These are phyloP conservation scores for Polyporus arcularius DNA, from an alignment of 768 basidiomycete genomes.

Conservation along the genomic window DNA sequence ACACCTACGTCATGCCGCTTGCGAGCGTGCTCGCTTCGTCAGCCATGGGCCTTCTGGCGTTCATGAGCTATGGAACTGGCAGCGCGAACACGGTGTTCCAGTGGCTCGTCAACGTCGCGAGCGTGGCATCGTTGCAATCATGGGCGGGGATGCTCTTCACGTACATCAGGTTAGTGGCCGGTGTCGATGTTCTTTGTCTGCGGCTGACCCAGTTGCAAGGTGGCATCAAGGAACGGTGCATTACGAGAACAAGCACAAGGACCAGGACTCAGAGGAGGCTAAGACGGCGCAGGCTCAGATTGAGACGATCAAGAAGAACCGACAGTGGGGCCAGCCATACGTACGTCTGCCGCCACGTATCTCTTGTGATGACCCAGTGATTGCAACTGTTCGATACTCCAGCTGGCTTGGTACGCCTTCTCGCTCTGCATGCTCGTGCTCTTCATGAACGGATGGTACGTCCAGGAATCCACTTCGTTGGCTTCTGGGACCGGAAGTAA, in stretches of 20 bases:
- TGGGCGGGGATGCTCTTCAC: constrained; percentile 29
- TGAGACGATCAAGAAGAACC: constrained; percentile 23
- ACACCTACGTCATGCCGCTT: constrained; percentile 20
- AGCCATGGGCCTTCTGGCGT: constrained; percentile 22
- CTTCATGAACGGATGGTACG: constrained; percentile 30
- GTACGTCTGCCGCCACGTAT: constrained; percentile 11
- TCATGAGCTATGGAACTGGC: constrained; percentile 9
- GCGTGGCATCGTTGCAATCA: constrained; percentile 27
- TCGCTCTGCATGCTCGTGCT: constrained; percentile 25
- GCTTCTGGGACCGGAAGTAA: too few relatives aligned
- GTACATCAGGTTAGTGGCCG: constrained; percentile 23
- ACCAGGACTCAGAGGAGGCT: not conserved
- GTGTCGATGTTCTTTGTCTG: not conserved
- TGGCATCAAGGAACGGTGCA: constrained; percentile 29
- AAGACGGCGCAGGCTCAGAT: constrained; percentile 16
- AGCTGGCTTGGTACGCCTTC: constrained; percentile 32
- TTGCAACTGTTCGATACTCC: not conserved
- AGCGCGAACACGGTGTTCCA: constrained; percentile 18
- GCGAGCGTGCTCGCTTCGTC: constrained; percentile 21
- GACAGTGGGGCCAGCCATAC: constrained; percentile 29
- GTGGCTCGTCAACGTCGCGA: constrained; percentile 24
- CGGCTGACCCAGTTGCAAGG: not conserved
- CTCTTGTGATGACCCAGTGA: too few relatives aligned
- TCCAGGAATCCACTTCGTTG: not conserved
- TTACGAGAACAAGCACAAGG: constrained; percentile 21